A percentile compares a stretch with the other conserved stretches of the same genome.
Conservation (phyloP, 2,329 filamentous ascomycete species). For the Arthrinium phaeospermum region DNA sequence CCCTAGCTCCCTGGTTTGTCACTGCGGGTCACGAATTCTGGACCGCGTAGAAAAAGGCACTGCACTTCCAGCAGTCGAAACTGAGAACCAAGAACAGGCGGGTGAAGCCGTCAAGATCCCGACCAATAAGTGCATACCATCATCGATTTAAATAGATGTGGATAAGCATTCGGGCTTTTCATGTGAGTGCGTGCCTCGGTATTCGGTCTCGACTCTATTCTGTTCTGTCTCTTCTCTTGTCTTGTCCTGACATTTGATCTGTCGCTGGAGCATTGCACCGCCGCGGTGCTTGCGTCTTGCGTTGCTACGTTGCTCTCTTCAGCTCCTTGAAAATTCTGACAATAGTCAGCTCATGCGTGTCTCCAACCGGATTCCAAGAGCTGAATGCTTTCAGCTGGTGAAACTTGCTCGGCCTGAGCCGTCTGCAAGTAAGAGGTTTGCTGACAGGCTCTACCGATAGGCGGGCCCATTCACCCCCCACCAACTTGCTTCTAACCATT, state of each 20-base stretch:
- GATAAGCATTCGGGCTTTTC: background rate
- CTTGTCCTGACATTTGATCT: background rate
- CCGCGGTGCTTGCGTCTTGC: background rate
- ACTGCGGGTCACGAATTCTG: background rate
- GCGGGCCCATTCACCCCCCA: background rate
- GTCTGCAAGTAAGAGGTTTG: background rate
- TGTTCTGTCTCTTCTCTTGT: background rate
- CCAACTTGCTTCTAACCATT: background rate
- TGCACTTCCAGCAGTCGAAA: background rate
- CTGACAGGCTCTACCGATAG: background rate
- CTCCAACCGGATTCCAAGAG: background rate
- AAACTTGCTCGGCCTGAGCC: background rate
- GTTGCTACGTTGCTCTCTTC: background rate
- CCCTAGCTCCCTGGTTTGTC: background rate
- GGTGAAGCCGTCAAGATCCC: background rate
- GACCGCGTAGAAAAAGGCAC: background rate
- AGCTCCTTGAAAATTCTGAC: background rate
- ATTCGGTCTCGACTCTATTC: background rate
- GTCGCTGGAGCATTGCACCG: background rate
- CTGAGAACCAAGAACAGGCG: background rate
- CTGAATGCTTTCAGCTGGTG: background rate
- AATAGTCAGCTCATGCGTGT: background rate
- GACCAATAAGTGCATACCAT: background rate
- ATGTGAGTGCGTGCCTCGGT: slow-evolving; percentile 2
- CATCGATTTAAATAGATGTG: background rate